Conservation (phyloP, 179 eudicot genomes). For the Gypsophila paniculata region DNA sequence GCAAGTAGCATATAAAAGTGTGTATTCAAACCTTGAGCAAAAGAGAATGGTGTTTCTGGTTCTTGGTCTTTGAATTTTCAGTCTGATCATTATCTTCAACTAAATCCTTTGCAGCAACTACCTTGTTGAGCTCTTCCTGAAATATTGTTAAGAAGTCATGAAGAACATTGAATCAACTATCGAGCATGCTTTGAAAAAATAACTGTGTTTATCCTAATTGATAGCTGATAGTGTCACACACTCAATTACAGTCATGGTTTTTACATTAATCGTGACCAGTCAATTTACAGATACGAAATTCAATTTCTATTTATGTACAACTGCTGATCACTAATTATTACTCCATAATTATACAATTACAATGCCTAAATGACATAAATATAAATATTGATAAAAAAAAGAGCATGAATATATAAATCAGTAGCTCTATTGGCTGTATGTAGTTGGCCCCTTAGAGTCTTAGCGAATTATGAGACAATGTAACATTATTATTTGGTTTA, state of each 20-base stretch:
- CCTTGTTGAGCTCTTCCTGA: slow-evolving; percentile 80
- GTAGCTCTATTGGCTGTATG: neutral
- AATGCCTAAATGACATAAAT: neutral
- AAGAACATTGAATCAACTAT: slow-evolving; percentile 11
- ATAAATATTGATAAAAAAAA: neutral
- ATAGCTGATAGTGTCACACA: neutral
- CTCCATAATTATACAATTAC: neutral
- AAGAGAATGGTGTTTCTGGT: slow-evolving; percentile 73
- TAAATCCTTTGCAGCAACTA: slow-evolving; percentile 37
- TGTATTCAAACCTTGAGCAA: slow-evolving; percentile 64
- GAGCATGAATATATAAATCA: neutral
- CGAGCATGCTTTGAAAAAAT: slow-evolving; percentile 8
- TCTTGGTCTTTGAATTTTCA: slow-evolving; percentile 29
- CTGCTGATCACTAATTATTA: neutral
- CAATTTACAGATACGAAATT: neutral
- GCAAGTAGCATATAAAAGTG: neutral
- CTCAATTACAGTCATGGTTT: neutral
- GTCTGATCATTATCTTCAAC: slow-evolving; percentile 34
- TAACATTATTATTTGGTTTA: neutral
- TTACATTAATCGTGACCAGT: neutral
- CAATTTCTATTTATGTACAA: neutral
- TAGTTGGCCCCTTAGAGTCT: neutral
- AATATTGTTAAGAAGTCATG: slow-evolving; percentile 13
- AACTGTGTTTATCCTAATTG: neutral
- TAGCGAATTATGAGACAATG: neutral